Evolutionary conservation across 2,329 filamentous ascomycete genomes (phyloP), one percentile per base, ranked within the genome.

Genomic region (Colletotrichum sp.): DNA sequence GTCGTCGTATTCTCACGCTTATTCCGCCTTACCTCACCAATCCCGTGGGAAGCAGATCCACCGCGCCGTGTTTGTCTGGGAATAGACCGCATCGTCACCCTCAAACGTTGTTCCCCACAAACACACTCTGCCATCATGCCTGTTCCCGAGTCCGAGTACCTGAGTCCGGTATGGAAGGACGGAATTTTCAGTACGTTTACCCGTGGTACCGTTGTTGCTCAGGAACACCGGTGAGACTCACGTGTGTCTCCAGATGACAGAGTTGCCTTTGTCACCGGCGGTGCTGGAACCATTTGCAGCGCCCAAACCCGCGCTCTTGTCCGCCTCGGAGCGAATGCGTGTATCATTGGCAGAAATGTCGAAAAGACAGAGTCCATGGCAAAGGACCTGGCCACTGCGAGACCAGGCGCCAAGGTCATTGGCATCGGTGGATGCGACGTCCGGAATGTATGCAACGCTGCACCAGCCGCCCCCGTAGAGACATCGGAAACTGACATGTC

Each of bases 251-350:
- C 80, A 98, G 95, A 93, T 78, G 93, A 93, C 83, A 96, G 97
- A 82, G 96, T 99, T 61, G 92, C 96, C 79, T 98, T 99, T 86
- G 98, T 98, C 82, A 99, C 97, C 5, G 97, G 97, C 75, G 97
- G 97, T 69, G 96, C 96, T 7, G 96, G 97, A 71, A 94, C 94
- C 30, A 99, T 99, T 82, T 98, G 97, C 88, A 97, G 94, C 80
- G 96, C 95, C 71, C 97, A 99, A 87, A 97, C 98, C 36, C 92
- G 96, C 78, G 97, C 97, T 6, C 89, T 99, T 76, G 96, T 99
- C 29, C 91, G 96, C 78, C 92, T 99, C 9, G 97, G 97, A 69
- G 96, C 96, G 61, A 94, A 99, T 81, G 97, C 97, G 66, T 98
- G 95, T 85, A 99, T 99, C 82, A 91, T 99, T 72, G 97, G 97